phyloP scores from a whole-genome alignment of 352 stramenopile genomes.

The Thalassiosira mediterranea region DNA sequence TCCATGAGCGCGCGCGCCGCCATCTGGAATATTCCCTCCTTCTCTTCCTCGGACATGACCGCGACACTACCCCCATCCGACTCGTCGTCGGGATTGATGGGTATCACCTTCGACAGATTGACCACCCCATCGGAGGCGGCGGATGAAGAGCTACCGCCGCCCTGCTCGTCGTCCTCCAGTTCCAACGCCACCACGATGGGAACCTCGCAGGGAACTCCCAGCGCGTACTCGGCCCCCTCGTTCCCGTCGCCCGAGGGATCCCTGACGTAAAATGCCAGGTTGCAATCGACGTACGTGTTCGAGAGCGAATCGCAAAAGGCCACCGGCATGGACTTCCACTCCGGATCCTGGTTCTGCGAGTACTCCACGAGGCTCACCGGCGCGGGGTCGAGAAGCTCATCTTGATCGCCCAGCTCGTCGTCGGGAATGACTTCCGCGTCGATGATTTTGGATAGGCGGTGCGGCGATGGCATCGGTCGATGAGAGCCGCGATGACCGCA shows the following conservation, averaged over 20 bases:
- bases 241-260: conserved; percentile 28
- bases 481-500: too few relatives aligned
- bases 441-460: conserved; percentile 32
- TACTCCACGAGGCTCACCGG: conserved; percentile 35
- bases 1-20: conserved; percentile 38
- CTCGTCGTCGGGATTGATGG: conserved; percentile 43
- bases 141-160: not conserved
- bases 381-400: not conserved
- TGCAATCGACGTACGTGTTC: conserved; percentile 82
- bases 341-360: conserved; percentile 53
- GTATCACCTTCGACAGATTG: conserved; percentile 41
- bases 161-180: conserved; percentile 48
- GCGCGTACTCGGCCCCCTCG: conserved; percentile 67
- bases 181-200: conserved; percentile 78
- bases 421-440: conserved; percentile 46
- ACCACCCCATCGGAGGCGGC: conserved; percentile 14
- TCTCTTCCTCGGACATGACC: conserved; percentile 35
- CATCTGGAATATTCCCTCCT: conserved; percentile 53
- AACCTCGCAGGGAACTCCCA: conserved; percentile 79
- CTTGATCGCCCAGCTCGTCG: not conserved
- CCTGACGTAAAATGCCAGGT: conserved; percentile 55
- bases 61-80: not conserved
- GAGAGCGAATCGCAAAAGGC: conserved; percentile 69
- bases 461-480: not conserved
- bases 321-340: conserved; percentile 60